Evolutionary conservation across 495 filamentous ascomycete genomes (phyloP).

Genomic region (Aspergillus taichungensis): DNA sequence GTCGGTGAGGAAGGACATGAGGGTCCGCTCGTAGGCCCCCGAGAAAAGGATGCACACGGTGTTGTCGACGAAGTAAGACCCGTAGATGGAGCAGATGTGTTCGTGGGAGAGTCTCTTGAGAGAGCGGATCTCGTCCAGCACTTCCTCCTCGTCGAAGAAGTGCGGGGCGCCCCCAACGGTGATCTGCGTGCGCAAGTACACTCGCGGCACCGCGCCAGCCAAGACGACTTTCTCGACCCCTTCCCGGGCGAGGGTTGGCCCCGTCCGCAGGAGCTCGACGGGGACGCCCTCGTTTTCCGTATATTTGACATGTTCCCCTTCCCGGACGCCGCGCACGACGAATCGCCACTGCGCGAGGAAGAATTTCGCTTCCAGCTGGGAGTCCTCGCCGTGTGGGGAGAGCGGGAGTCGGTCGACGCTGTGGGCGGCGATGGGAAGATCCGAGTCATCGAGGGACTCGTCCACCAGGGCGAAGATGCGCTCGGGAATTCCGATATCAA

Average conservation of each 20-base stretch:
- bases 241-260: conserved; percentile 33
- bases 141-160: conserved; percentile 54
- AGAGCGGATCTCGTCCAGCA: conserved; percentile 57
- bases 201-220: conserved; percentile 30
- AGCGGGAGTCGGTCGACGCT: conserved; percentile 61
- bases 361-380: conserved; percentile 63
- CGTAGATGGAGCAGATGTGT: conserved; percentile 74
- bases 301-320: conserved; percentile 66
- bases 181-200: conserved; percentile 65
- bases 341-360: conserved; percentile 76
- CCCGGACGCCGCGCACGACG: conserved; percentile 58
- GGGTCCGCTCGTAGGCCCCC: conserved; percentile 63
- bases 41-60: conserved; percentile 70
- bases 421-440: conserved; percentile 70
- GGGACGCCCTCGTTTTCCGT: conserved; percentile 72
- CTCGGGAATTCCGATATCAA: conserved; percentile 69
- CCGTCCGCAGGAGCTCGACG: conserved; percentile 57
- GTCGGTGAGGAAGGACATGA: conserved; percentile 68
- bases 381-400: conserved; percentile 44
- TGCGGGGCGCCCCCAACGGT: conserved; percentile 50
- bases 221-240: conserved; percentile 60
- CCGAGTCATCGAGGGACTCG: conserved; percentile 79
- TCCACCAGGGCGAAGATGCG: conserved; percentile 83
- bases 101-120: conserved; percentile 60
- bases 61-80: conserved; percentile 67